Percentiles rank a stretch among this genome's conserved stretches.
phyloP scores from a whole-genome alignment of 2,329 filamentous ascomycete genomes.

The Orbilia oligospora region DNA sequence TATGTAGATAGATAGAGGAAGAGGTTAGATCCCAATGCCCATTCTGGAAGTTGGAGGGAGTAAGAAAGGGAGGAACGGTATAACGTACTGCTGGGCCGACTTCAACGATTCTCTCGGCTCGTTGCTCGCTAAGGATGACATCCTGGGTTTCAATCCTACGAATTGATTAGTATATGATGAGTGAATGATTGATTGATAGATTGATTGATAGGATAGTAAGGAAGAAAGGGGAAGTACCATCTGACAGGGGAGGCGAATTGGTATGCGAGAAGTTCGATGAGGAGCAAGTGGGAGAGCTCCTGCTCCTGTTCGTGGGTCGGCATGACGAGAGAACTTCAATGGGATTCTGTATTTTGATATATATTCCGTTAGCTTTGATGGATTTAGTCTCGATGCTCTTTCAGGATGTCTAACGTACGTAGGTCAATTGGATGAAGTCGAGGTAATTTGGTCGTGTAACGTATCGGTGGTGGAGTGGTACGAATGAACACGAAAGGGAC shows the following conservation, averaged over 20 bases:
- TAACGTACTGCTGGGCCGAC: conserved; percentile 80
- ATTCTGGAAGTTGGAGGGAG: conserved; percentile 1
- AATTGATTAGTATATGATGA: background rate
- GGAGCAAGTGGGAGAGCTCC: conserved; percentile 94
- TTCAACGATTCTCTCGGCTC: conserved; percentile 96
- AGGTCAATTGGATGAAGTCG: conserved; percentile 5
- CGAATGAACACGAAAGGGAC: background rate
- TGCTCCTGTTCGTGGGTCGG: conserved; percentile 91
- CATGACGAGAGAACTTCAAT: conserved; percentile 67
- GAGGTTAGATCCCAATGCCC: background rate
- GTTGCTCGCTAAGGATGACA: conserved; percentile 97
- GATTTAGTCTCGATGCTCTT: too few species aligned
- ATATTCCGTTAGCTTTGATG: conserved; percentile 52
- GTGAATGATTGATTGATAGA: background rate
- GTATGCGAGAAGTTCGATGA: conserved; percentile 98
- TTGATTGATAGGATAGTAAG: conserved; percentile 13
- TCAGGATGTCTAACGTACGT: background rate
- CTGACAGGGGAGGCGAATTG: conserved; percentile 98
- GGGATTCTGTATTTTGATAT: too few species aligned
- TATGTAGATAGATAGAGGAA: too few species aligned
- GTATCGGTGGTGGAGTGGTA: background rate
- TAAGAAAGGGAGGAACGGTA: too few species aligned
- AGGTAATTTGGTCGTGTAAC: conserved; percentile 3
- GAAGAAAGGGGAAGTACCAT: conserved; percentile 73
- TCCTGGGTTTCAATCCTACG: conserved; percentile 93